Evolutionary conservation across 2,329 filamentous ascomycete species (phyloP).

Genomic region (Hypocreales sp.): DNA sequence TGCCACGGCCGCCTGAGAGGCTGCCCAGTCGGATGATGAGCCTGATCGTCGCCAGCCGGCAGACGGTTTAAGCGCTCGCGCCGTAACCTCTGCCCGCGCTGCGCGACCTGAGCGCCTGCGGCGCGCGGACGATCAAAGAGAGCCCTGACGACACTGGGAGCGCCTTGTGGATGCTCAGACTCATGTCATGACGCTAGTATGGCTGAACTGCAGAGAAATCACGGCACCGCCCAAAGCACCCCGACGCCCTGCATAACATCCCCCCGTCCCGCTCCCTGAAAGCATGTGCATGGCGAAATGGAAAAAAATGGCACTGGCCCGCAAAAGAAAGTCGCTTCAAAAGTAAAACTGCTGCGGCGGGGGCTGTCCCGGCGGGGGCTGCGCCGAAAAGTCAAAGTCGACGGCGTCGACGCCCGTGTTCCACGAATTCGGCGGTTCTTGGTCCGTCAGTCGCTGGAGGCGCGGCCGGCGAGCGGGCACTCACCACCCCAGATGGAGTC

Average conservation of each 20-base stretch:
- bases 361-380: conserved; percentile 41
- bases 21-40: conserved; percentile 30
- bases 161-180: too few relatives aligned
- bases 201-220: too few relatives aligned
- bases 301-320: not conserved
- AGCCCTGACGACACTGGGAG: conserved; percentile 2
- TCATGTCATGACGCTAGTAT: too few relatives aligned
- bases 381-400: conserved; percentile 45
- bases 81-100: conserved; percentile 21
- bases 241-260: too few relatives aligned
- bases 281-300: too few relatives aligned
- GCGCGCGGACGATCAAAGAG: conserved; percentile 42
- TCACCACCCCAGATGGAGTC: conserved; percentile 54
- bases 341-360: conserved; percentile 44
- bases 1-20: not conserved
- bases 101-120: conserved; percentile 21
- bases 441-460: not conserved
- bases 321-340: conserved; percentile 10
- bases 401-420: conserved; percentile 37
- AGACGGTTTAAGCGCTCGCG: conserved; percentile 13
- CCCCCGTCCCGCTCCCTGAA: too few relatives aligned
- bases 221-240: too few relatives aligned
- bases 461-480: too few relatives aligned
- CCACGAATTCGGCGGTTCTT: conserved; percentile 45
- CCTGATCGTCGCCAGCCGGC: conserved; percentile 15